Percentiles rank a stretch among this genome's conserved stretches.
Evolutionary conservation across 2,329 filamentous ascomycete species (phyloP).

Genomic region (Nannizziopsis arthrosporioides): DNA sequence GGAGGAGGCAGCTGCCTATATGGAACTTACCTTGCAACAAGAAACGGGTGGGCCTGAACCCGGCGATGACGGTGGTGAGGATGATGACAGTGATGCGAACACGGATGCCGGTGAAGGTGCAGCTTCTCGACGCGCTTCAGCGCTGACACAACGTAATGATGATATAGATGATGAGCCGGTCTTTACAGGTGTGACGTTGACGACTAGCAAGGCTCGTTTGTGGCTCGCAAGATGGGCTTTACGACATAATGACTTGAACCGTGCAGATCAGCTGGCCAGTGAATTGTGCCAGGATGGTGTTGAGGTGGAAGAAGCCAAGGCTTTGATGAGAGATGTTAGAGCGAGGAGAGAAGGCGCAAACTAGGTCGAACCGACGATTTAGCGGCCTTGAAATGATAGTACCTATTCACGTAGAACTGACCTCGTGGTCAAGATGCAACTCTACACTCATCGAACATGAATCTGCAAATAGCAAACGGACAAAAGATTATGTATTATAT

Average conservation of each 20-base stretch:
- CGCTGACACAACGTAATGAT: constrained; percentile 21
- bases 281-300: constrained; percentile 93
- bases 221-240: constrained; percentile 84
- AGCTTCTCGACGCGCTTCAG: constrained; percentile 20
- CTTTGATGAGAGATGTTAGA: constrained; percentile 74
- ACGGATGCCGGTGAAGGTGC: constrained; percentile 42
- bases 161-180: constrained; percentile 32
- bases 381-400: neutral
- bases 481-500: no score
- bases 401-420: no score
- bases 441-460: no score
- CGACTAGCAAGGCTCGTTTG: constrained; percentile 82
- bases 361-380: neutral
- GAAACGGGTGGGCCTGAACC: constrained; percentile 57
- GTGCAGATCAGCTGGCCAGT: constrained; percentile 68
- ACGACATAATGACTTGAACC: constrained; percentile 58
- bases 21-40: constrained; percentile 90
- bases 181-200: constrained; percentile 75
- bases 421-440: no score
- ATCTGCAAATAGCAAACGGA: no score
- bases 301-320: constrained; percentile 94
- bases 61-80: constrained; percentile 28
- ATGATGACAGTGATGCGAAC: constrained; percentile 24
- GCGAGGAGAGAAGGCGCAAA: constrained; percentile 52
- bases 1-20: constrained; percentile 77